Base-by-base conservation (phyloP, 2,329 filamentous ascomycete genomes). In the Dactylellina haptotyla region DNA sequence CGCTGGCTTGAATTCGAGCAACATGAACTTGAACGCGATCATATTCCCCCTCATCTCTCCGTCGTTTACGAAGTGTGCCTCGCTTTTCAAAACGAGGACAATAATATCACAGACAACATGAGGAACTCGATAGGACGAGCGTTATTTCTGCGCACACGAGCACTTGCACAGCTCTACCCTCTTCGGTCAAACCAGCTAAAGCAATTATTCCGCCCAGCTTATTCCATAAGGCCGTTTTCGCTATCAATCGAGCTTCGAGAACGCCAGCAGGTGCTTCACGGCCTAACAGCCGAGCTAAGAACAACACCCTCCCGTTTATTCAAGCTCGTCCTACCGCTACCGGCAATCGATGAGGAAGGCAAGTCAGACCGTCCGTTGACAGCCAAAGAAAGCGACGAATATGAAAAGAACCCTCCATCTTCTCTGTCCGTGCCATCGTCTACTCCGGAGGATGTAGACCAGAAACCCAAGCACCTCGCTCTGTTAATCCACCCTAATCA, bases 401-500 rank as follows among this genome's bases (percentile, higher is more conserved):
- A 73, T 20, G 53, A 73, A 14, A 23, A 34, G 53, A 54, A 73
- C n/a, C 67, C 46, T 4, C 57, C 62, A 16, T 69, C 61, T 6
- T 59, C 66, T 1, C 46, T 64, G 3, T 64, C 58, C 41, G 62
- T 26, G 2, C 32, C 41, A 4, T n/a, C 26, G 26, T 45, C 54
- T 14, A 28, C 39, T 12, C 37, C 18, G 9, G 26, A 58, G 14
- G 54, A 62, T 8, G 51, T 57, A 5, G 54, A 67, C 25, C 59
- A 66, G 39, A 66, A 51, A 39, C 72, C 32, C 34, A 70, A 96
- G 77, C 92, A 93, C 0, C 84, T 97, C 10, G 93, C 93, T 0
- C 85, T 97, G 0, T 87, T 97, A 1, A 86, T 97, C 0, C 93
- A 97, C 77, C 93, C 93, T 0, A 91, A 96, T 75, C 93, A 97